Conservation (phyloP, 768 basidiomycete species). For the Saitozyma podzolica region DNA sequence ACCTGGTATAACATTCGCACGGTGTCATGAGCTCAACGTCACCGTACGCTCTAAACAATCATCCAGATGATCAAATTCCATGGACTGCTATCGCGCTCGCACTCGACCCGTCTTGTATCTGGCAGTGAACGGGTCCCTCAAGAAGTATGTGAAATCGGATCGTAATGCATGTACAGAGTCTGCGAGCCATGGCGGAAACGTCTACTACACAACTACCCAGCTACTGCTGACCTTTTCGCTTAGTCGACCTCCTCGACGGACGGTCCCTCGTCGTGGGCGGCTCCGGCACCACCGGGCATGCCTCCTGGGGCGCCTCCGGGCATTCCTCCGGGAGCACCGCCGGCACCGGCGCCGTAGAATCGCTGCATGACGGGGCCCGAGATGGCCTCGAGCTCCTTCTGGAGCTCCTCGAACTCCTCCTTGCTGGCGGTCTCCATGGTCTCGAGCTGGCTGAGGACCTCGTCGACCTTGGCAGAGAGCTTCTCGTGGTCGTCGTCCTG, state of each 20-base stretch:
- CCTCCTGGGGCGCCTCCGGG: conserved; percentile 69
- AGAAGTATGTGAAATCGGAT: too few species aligned
- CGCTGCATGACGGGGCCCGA: conserved; percentile 63
- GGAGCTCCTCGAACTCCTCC: conserved; percentile 88
- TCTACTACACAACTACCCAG: too few species aligned
- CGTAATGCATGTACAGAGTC: not conserved
- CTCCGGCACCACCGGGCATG: conserved; percentile 57
- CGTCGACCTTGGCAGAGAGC: conserved; percentile 85
- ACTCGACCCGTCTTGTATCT: too few species aligned
- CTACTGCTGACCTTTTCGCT: conserved; percentile 1
- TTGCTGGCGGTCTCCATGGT: conserved; percentile 83
- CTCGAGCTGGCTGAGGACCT: conserved; percentile 83
- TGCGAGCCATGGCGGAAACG: too few species aligned
- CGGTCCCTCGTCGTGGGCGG: conserved; percentile 65
- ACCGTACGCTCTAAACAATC: too few species aligned
- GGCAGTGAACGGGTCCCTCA: too few species aligned
- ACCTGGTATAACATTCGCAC: too few species aligned
- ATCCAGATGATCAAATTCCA: too few species aligned
- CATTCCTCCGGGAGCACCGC: conserved; percentile 62
- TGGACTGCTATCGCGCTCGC: too few species aligned
- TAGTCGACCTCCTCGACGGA: conserved; percentile 81
- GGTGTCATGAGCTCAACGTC: too few species aligned
- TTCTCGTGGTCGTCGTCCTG: conserved; percentile 60
- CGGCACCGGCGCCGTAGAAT: conserved; percentile 63
- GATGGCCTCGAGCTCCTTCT: conserved; percentile 85